Evolutionary conservation across 768 basidiomycete genomes (phyloP).

Genomic region (Lactarius sanguifluus): DNA sequence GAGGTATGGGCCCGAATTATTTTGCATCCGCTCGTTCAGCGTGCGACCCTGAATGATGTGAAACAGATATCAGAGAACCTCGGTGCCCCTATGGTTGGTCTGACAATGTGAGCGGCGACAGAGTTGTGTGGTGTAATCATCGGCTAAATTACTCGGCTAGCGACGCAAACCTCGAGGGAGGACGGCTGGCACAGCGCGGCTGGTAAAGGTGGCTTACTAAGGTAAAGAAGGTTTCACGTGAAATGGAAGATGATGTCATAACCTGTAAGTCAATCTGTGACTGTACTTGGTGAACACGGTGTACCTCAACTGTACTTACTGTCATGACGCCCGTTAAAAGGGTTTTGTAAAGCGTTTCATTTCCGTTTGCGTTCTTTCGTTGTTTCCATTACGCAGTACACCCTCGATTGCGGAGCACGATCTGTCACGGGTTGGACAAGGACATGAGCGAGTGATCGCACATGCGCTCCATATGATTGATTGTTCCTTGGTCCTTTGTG

Average conservation of each 20-base stretch:
- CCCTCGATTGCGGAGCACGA: constrained; percentile 63
- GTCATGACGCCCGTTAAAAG: constrained; percentile 13
- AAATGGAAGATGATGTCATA: constrained; percentile 9
- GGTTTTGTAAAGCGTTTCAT: constrained; percentile 42
- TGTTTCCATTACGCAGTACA: constrained; percentile 45
- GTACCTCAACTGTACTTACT: constrained; percentile 5
- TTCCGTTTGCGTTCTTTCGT: constrained; percentile 37
- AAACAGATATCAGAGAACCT: constrained; percentile 74
- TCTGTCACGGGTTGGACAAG: constrained; percentile 51
- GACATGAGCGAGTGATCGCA: constrained; percentile 16
- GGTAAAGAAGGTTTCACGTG: constrained; percentile 18
- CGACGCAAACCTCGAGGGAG: constrained; percentile 66
- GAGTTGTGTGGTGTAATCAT: constrained; percentile 1
- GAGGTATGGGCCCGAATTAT: constrained; percentile 50
- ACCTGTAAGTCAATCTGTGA: neutral
- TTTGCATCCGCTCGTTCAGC: constrained; percentile 5
- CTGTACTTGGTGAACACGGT: neutral
- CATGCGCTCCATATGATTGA: neutral
- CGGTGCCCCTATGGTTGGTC: constrained; percentile 91
- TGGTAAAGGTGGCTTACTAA: constrained; percentile 42
- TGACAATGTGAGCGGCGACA: constrained; percentile 68
- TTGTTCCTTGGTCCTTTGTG: neutral
- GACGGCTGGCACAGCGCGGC: constrained; percentile 65
- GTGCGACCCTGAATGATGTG: neutral
- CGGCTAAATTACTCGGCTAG: constrained; percentile 38